Conservation (phyloP, 345 rosid species). For the Moricandia moricandioides region DNA sequence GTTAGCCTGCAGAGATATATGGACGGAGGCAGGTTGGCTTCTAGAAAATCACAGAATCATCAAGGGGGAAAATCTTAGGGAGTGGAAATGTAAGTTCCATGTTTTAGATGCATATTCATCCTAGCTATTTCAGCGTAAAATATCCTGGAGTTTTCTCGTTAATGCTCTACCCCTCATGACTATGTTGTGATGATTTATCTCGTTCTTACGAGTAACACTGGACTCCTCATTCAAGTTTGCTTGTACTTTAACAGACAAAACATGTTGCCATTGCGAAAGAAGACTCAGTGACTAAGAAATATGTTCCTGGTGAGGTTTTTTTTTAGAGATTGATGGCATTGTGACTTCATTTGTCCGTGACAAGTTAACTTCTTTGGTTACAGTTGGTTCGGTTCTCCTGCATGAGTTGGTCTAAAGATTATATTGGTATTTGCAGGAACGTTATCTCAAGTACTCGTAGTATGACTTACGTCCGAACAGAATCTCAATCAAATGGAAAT, state of each 20-base stretch:
- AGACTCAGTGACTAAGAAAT: slow-evolving; percentile 40
- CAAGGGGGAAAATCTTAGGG: slow-evolving; percentile 44
- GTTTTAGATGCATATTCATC: slow-evolving; percentile 8
- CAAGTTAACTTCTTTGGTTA: background rate
- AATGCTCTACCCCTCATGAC: background rate
- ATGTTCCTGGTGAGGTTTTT: slow-evolving; percentile 58
- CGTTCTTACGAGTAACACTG: background rate
- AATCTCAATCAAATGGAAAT: slow-evolving; percentile 49
- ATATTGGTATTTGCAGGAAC: slow-evolving; percentile 48
- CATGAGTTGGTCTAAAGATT: slow-evolving; percentile 17
- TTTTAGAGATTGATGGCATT: background rate
- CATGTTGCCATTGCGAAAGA: slow-evolving; percentile 40
- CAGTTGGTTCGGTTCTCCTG: background rate
- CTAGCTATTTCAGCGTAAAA: background rate
- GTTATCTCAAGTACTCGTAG: slow-evolving; percentile 50
- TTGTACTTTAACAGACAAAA: slow-evolving; percentile 48
- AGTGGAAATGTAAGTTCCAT: slow-evolving; percentile 68
- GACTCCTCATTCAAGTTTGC: background rate
- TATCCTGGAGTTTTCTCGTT: background rate
- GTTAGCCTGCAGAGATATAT: slow-evolving; percentile 42
- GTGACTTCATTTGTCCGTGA: background rate
- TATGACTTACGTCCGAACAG: slow-evolving; percentile 78
- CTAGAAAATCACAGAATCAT: slow-evolving; percentile 36
- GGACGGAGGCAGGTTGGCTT: slow-evolving; percentile 35
- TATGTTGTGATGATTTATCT: background rate